These are phyloP conservation scores for Capronia coronata DNA, from an alignment of 2,329 filamentous ascomycete genomes.

Conservation along the genomic window DNA sequence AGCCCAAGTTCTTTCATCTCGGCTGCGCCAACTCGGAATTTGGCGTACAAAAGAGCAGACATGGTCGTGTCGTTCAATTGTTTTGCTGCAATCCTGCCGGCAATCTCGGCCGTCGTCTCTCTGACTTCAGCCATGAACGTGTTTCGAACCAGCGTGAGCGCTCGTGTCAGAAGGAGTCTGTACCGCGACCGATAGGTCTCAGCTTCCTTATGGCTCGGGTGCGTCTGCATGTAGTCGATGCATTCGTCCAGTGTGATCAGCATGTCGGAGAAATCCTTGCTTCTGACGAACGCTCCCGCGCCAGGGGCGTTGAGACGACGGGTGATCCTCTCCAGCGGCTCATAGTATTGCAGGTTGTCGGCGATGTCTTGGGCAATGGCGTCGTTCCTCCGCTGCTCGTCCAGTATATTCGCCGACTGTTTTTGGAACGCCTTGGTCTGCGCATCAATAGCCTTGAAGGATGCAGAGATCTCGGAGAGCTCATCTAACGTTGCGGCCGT, in stretches of 20 bases:
- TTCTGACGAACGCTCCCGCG: constrained; percentile 76
- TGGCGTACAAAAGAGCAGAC: constrained; percentile 64
- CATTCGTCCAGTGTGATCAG: constrained; percentile 81
- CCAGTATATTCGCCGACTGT: constrained; percentile 80
- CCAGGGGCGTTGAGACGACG: constrained; percentile 86
- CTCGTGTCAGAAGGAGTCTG: constrained; percentile 67
- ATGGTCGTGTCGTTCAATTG: constrained; percentile 65
- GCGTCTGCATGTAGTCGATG: constrained; percentile 82
- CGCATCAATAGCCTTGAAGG: constrained; percentile 78
- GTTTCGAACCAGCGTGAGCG: constrained; percentile 59
- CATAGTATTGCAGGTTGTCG: constrained; percentile 88
- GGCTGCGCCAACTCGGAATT: constrained; percentile 60
- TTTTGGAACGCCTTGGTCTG: constrained; percentile 91
- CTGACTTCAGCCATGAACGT: constrained; percentile 59
- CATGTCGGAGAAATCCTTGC: constrained; percentile 80
- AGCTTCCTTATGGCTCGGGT: constrained; percentile 79
- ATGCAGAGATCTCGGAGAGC: constrained; percentile 71
- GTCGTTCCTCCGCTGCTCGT: constrained; percentile 72
- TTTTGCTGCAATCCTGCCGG: constrained; percentile 58
- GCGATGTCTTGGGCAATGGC: constrained; percentile 76
- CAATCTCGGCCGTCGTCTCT: constrained; percentile 57
- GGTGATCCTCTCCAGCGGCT: constrained; percentile 85
- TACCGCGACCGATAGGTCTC: constrained; percentile 84
- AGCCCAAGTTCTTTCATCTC: constrained; percentile 60
- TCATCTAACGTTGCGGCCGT: constrained; percentile 69